Evolutionary conservation across 2,329 filamentous ascomycete genomes (phyloP), one percentile per base, ranked within the genome.

Genomic region (Epichloe hybrida): DNA sequence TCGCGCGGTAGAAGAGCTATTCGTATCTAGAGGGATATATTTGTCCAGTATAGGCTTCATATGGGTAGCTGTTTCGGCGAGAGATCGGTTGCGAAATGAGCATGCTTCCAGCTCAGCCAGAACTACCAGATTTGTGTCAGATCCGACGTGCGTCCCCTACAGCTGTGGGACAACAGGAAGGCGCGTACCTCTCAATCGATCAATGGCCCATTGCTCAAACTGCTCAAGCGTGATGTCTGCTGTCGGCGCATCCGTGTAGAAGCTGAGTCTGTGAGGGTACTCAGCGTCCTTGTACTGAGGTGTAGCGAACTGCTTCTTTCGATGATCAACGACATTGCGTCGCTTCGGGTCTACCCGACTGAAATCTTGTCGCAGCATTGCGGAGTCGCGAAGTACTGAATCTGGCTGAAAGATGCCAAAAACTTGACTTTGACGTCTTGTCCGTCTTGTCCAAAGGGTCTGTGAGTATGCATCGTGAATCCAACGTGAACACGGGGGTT

Each of bases 141-240:
- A 13, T 8, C 5, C 20, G 12, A 13, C 11, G 5, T 21, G 13
- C 43, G 15, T 12, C 34, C 13, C 23, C 20, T 31, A 31, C 27
- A 11, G 4, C 27, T 31, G 27, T 6, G n/a, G 9, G 3, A 11
- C 15, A 21, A 3, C 21, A 17, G 45, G 17, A 17, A 4, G 9
- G 3, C 8, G 49, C 71, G 50, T 72, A 88, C 88, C 79, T 70
- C 88, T 84, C 57, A 98, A 68, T 52, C 93, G 77, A 61, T 95
- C 87, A 62, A 98, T 97, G 11, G 90, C 93, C 93, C 93, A 98
- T 77, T 95, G 89, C 66, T 98, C 93, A 62, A 98, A 98, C 64
- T 98, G 84, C 64, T 98, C 93, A 41, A 98, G 81, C 0, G 88
- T 95, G 59, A 98, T 93, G 63, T 98, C 93, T 45, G 86, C 86